These are phyloP conservation scores for Yamadazyma laniorum DNA, from an alignment of 805 yeast species.

Conservation along the genomic window DNA sequence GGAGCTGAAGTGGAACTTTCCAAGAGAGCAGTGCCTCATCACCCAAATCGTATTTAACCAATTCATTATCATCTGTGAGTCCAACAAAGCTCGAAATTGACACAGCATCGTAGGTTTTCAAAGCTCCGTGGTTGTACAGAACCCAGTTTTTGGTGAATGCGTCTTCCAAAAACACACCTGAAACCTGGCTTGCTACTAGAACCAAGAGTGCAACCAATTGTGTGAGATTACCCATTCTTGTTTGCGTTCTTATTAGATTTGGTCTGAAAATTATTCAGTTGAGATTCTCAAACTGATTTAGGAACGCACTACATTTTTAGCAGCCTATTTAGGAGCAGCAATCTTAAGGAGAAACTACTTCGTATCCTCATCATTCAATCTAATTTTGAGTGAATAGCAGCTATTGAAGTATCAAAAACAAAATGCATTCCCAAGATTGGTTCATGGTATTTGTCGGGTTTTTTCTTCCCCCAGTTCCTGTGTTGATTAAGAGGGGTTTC, in stretches of 20 bases:
- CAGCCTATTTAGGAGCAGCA: neutral
- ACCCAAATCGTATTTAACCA: constrained; percentile 3
- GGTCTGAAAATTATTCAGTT: neutral
- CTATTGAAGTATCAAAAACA: too few relatives aligned
- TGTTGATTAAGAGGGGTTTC: constrained; percentile 67
- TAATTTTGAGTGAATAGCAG: too few relatives aligned
- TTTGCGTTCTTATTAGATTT: neutral
- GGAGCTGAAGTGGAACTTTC: constrained; percentile 9
- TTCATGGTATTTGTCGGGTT: constrained; percentile 67
- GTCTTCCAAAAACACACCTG: constrained; percentile 12
- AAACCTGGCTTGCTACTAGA: constrained; percentile 42
- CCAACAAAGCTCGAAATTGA: neutral
- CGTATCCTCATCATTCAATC: neutral
- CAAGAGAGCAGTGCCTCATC: constrained; percentile 3
- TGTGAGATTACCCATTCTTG: neutral
- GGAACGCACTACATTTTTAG: neutral
- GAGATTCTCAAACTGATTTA: neutral
- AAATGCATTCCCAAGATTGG: constrained; percentile 53
- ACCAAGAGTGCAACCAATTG: constrained; percentile 48
- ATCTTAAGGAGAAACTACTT: neutral
- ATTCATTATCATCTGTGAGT: neutral
- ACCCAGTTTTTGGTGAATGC: constrained; percentile 17
- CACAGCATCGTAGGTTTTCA: constrained; percentile 6
- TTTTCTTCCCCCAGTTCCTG: constrained; percentile 77
- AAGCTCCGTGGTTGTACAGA: constrained; percentile 10